Base-by-base conservation (phyloP, 1,139 yeast species). In the Taphrina deformans region DNA sequence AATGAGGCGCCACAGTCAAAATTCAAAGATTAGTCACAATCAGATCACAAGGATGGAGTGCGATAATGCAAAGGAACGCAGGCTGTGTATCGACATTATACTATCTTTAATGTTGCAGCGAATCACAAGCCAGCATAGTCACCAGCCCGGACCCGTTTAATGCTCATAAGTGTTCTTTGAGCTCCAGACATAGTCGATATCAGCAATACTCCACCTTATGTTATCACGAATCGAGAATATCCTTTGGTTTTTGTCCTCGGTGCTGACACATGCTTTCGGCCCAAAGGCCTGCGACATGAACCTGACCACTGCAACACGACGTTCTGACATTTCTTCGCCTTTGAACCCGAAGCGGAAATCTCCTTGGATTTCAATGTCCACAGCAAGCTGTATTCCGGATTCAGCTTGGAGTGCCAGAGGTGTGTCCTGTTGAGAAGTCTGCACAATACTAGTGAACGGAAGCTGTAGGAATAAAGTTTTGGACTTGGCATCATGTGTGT, bases 191-290 rank as follows among this genome's bases (percentile, higher is more conserved):
- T 58, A 58, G 14, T 58, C 62, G 18, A 58, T 50, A 23, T 58
- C 62, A n/a, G 55, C 51, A 14, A 58, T 45, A 26, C 35, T 45
- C 62, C 62, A 58, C 35, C 41, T 18, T 23, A 58, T 31, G 24
- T 33, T 31, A 16, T 58, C 55, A 10, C 62, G 53, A 23, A 58
- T 58, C 40, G 51, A 45, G 33, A 58, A 58, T 29, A 58, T 58
- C 24, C 62, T 48, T 41, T 27, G 44, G 29, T 35, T 45, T 55
- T 50, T 48, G n/a, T 58, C 62, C 33, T 33, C 55, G 21, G 51
- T 50, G 4, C 29, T 35, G n/a, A 12, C 21, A 16, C 62, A 58
- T 21, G 21, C 10, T 27, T 58, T 31, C 16, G 41, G 44, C 3
- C 40, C 55, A 18, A 58, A 58, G 12, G 51, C 31, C 55, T 58